Evolutionary conservation across 139 green algal species (phyloP), one percentile per base, ranked within the genome.

Genomic region (Eudorina sp.): DNA sequence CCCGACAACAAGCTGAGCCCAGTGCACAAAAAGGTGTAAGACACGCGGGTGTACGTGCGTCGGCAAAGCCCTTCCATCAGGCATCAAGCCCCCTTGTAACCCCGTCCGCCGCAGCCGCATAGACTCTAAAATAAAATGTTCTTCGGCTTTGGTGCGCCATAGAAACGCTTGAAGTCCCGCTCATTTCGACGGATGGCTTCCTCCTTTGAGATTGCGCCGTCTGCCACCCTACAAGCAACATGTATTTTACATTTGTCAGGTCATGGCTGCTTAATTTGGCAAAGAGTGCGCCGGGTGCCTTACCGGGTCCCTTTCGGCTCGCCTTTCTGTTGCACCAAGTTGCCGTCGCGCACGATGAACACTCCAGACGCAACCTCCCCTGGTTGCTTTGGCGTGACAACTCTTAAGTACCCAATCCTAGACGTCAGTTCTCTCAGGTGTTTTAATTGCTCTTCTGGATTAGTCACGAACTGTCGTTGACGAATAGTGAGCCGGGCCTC

Each of bases 211-310:
- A 97, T 92, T 8, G 84, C 93, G 46, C 94, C 92, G 53, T 97
- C 94, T 0, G 93, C 92, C 0, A 95, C 95, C 36, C 95, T 97
- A n/a, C n/a, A n/a, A n/a, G n/a, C n/a, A n/a, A n/a, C n/a, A n/a
- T n/a, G n/a, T n/a, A n/a, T n/a, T n/a, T n/a, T n/a, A n/a, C n/a
- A n/a, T n/a, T n/a, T n/a, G n/a, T n/a, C n/a, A n/a, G n/a, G n/a
- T n/a, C n/a, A n/a, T n/a, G n/a, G n/a, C n/a, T n/a, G n/a, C n/a
- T n/a, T n/a, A n/a, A n/a, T n/a, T n/a, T n/a, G n/a, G n/a, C n/a
- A n/a, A n/a, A n/a, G n/a, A n/a, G n/a, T n/a, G n/a, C n/a, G n/a
- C n/a, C n/a, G n/a, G n/a, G n/a, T n/a, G 72, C 27, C 29, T 41
- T 43, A 93, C 91, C 91, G 76, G 1, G 53, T 58, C n/a, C 88